These are phyloP conservation scores for Lipomyces orientalis DNA, from an alignment of 805 yeast genomes.

Conservation along the genomic window DNA sequence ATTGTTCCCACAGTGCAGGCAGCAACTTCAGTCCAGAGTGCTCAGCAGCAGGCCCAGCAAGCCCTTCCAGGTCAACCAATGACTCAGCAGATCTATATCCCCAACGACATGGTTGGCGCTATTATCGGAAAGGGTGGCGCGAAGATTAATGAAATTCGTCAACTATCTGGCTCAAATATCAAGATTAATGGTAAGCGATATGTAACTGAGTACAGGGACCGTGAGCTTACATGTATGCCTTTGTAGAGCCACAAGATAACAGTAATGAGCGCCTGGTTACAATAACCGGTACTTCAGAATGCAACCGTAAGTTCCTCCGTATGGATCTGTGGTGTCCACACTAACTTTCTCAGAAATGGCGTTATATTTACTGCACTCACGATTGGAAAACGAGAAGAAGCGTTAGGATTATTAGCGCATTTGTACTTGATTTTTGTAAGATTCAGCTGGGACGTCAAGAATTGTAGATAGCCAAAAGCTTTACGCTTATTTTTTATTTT, in stretches of 20 bases:
- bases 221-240: slow-evolving; percentile 61
- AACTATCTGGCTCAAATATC: slow-evolving; percentile 75
- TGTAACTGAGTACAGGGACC: slow-evolving; percentile 69
- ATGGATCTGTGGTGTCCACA: neutral
- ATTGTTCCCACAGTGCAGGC: slow-evolving; percentile 22
- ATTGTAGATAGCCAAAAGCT: neutral
- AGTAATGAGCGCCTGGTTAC: slow-evolving; percentile 42
- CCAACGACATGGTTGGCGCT: slow-evolving; percentile 78
- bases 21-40: slow-evolving; percentile 23
- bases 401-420: slow-evolving; percentile 16
- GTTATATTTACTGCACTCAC: slow-evolving; percentile 40
- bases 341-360: slow-evolving; percentile 38
- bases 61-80: slow-evolving; percentile 40
- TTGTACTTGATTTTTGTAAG: neutral
- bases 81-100: slow-evolving; percentile 74
- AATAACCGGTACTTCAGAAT: slow-evolving; percentile 32
- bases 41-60: slow-evolving; percentile 32
- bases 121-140: slow-evolving; percentile 88
- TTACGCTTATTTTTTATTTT: neutral
- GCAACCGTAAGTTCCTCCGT: slow-evolving; percentile 29
- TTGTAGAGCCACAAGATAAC: slow-evolving; percentile 32
- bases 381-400: slow-evolving; percentile 42
- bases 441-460: neutral
- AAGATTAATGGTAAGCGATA: slow-evolving; percentile 59
- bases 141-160: slow-evolving; percentile 76